Conservation (phyloP, 345 rosid species). For the Acer saccharum region DNA sequence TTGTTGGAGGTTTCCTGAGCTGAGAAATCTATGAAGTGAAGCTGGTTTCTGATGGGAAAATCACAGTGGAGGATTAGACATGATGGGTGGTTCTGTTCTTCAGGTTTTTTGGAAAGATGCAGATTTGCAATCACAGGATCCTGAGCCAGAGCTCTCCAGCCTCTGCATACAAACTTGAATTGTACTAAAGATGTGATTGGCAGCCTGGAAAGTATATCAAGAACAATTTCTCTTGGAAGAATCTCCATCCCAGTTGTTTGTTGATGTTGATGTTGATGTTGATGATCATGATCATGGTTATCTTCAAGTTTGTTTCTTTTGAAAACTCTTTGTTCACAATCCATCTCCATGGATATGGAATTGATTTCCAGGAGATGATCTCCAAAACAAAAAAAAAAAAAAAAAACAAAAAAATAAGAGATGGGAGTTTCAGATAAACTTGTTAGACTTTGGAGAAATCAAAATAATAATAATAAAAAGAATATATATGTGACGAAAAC, state of each 20-base stretch:
- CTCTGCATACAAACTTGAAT: conserved; percentile 52
- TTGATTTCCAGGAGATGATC: conserved; percentile 10
- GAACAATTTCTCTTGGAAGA: conserved; percentile 59
- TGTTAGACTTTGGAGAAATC: conserved; percentile 27
- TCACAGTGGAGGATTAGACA: conserved; percentile 71
- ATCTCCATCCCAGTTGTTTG: conserved; percentile 36
- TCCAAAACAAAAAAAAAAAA: background rate
- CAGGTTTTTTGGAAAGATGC: conserved; percentile 23
- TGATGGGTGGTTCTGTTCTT: conserved; percentile 19
- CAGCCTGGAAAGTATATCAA: conserved; percentile 65
- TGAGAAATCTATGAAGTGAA: conserved; percentile 52
- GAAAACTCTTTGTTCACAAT: conserved; percentile 19
- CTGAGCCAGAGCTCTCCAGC: conserved; percentile 49
- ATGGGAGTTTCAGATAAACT: conserved; percentile 29
- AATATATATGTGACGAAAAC: conserved; percentile 30
- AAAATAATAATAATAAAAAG: background rate
- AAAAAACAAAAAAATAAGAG: background rate
- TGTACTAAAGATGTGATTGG: conserved; percentile 58
- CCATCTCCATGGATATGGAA: conserved; percentile 36
- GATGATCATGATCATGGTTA: conserved; percentile 14
- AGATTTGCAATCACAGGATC: conserved; percentile 36
- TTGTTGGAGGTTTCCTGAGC: background rate
- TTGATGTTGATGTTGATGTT: conserved; percentile 9
- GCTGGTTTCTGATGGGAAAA: conserved; percentile 51
- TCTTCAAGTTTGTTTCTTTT: conserved; percentile 21